These are phyloP conservation scores for Clitopilus passeckerianus DNA, from an alignment of 768 basidiomycete genomes.

Conservation along the genomic window DNA sequence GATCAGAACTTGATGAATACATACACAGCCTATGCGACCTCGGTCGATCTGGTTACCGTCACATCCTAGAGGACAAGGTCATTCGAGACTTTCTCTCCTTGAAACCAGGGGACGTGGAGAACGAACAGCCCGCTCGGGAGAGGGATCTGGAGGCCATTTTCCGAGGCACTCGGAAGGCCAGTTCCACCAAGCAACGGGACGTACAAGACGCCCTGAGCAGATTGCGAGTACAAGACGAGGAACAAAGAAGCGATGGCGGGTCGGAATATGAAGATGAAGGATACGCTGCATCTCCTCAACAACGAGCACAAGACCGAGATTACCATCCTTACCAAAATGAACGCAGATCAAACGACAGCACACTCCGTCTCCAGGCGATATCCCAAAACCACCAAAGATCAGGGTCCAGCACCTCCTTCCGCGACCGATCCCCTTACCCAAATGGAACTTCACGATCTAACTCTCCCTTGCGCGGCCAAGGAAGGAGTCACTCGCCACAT, in stretches of 20 bases:
- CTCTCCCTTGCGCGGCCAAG: slow-evolving; percentile 27
- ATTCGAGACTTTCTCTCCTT: slow-evolving; percentile 80
- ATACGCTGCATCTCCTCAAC: slow-evolving; percentile 40
- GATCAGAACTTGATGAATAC: slow-evolving; percentile 86
- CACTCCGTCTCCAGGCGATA: slow-evolving; percentile 34
- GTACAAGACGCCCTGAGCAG: slow-evolving; percentile 48
- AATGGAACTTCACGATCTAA: slow-evolving; percentile 35
- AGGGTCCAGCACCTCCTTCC: slow-evolving; percentile 45
- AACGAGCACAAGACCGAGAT: slow-evolving; percentile 26
- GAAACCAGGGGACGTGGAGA: slow-evolving; percentile 82
- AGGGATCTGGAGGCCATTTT: slow-evolving; percentile 57
- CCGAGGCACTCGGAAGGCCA: slow-evolving; percentile 25
- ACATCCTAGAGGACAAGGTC: slow-evolving; percentile 77
- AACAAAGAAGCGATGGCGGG: slow-evolving; percentile 45
- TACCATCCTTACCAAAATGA: slow-evolving; percentile 34
- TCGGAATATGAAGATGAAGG: slow-evolving; percentile 67
- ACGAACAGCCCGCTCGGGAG: slow-evolving; percentile 54
- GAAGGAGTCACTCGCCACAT: slow-evolving; percentile 26
- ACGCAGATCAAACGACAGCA: slow-evolving; percentile 35
- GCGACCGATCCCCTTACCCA: slow-evolving; percentile 30
- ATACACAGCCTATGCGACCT: slow-evolving; percentile 75
- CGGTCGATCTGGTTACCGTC: slow-evolving; percentile 58
- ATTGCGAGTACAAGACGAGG: slow-evolving; percentile 39
- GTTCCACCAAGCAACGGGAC: slow-evolving; percentile 28
- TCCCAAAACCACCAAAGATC: slow-evolving; percentile 47